Percentiles rank a stretch among this genome's conserved stretches.
phyloP scores from a whole-genome alignment of 1,284 basidiomycete genomes.

The Calocybe gambosa region DNA sequence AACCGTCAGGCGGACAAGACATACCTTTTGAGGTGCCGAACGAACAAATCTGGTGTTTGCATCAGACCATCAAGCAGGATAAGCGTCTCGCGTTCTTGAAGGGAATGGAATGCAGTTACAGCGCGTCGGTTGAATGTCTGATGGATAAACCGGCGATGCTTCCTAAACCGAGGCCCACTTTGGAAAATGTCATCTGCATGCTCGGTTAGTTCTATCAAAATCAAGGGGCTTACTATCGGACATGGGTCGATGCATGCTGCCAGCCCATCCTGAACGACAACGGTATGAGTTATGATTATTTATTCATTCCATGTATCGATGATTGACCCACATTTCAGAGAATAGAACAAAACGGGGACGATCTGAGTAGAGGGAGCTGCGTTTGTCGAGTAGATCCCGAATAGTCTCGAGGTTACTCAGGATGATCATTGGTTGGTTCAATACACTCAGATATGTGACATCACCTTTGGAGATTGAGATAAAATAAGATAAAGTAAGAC shows the following conservation, averaged over 20 bases:
- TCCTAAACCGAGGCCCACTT: conserved; percentile 42
- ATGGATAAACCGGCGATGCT: conserved; percentile 45
- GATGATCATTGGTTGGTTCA: conserved; percentile 38
- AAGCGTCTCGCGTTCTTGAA: conserved; percentile 36
- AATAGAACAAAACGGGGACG: conserved; percentile 42
- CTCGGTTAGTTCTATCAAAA: too few species aligned
- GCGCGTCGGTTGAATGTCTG: conserved; percentile 40
- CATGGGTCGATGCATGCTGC: conserved; percentile 36
- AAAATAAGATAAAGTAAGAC: not conserved
- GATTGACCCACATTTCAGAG: conserved; percentile 33
- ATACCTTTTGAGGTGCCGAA: conserved; percentile 38
- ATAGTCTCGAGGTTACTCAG: conserved; percentile 35
- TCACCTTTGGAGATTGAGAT: conserved; percentile 27
- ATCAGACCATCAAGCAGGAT: conserved; percentile 34
- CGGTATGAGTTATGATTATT: not conserved
- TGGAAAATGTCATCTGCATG: too few species aligned
- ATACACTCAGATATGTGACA: conserved; percentile 33
- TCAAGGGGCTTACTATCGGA: conserved; percentile 32
- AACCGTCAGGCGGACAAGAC: not conserved
- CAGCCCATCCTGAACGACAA: conserved; percentile 36
- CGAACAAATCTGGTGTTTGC: conserved; percentile 31
- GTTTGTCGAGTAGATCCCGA: conserved; percentile 41
- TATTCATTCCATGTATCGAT: not conserved
- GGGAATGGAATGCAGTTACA: conserved; percentile 28
- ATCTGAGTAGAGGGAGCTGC: conserved; percentile 44